Evolutionary conservation across 108 stramenopile genomes (phyloP), one percentile per base, ranked within the genome.

Genomic region (Pinguiococcus pyrenoidosus): DNA sequence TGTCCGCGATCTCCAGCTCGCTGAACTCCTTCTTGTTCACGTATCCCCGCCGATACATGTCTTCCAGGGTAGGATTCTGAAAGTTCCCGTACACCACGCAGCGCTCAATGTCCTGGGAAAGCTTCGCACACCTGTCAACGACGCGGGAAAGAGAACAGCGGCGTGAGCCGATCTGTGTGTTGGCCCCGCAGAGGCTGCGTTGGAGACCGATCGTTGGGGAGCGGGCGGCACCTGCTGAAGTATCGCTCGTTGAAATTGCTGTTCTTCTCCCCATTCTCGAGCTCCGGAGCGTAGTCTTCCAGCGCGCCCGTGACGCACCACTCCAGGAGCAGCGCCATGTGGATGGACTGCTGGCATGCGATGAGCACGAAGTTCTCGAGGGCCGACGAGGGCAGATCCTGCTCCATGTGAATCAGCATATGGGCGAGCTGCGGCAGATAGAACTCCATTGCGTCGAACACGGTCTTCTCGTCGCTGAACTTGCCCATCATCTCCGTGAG

Each of bases 381-480:
- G 40, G 88, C 82, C 29, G 82, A 78, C 54, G 79, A 82, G 23
- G 85, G 87, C 89, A 87, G 84, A 44, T 86, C 78, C 3, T 81
- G 83, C 58, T 95, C 92, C 32, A 94, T 78, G 75, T 98, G 96
- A 43, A 95, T 88, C 42, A 98, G 85, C 92, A 98, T 94, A 66
- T 98, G 96, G 4, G 91, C 92, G 46, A 98, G 69, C 70, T 98
- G 96, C 18, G 96, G 96, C 37, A 98, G 78, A 68, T 95, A 98
- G 51, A 94, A 98, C 63, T 95, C 96, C 32, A 95, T 90, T 13
- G 89, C 92, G 49, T 88, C 86, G 72, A 95, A 98, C 59, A 92
- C 89, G 54, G 84, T 73, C 17, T 85, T 73, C 27, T 87, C 82
- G 46, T 87, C 85, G n/a, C 88, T 75, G 63, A 84, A 92, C 77